Conservation (phyloP, 2,329 filamentous ascomycete genomes). For the Penicillium nordicum region DNA sequence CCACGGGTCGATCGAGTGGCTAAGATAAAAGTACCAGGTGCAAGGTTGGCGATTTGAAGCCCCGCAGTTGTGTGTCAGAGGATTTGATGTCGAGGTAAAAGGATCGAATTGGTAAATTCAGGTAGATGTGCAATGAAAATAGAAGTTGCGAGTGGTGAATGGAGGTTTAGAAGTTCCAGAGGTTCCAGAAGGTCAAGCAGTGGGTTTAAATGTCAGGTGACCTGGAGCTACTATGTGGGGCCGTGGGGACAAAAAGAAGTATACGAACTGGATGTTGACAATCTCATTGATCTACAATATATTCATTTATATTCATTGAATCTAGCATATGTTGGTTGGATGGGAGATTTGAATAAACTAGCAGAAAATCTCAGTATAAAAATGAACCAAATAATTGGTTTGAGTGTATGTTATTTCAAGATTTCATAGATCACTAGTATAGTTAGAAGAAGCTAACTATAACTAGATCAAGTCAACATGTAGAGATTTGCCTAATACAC, state of each 20-base stretch:
- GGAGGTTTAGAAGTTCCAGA: not conserved
- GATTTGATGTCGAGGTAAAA: not conserved
- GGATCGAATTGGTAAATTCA: not conserved
- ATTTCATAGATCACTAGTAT: not conserved
- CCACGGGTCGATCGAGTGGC: not conserved
- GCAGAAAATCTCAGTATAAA: not conserved
- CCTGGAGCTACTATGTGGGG: slow-evolving; percentile 10
- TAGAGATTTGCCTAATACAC: not conserved
- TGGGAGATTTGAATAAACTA: no score
- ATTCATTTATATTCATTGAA: not conserved
- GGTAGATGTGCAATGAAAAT: not conserved
- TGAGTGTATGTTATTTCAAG: not conserved
- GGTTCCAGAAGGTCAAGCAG: not conserved
- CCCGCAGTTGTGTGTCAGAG: not conserved
- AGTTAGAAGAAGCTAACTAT: not conserved
- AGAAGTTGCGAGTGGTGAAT: not conserved
- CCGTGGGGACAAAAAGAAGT: slow-evolving; percentile 2
- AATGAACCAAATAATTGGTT: not conserved
- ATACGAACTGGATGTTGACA: not conserved
- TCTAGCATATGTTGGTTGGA: no score
- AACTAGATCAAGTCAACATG: not conserved
- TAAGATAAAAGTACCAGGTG: not conserved
- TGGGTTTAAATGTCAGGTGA: slow-evolving; percentile 4
- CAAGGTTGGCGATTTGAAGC: not conserved
- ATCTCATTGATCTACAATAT: not conserved